phyloP scores from a whole-genome alignment of 1,284 basidiomycete species.

The Takashimella koratensis region DNA sequence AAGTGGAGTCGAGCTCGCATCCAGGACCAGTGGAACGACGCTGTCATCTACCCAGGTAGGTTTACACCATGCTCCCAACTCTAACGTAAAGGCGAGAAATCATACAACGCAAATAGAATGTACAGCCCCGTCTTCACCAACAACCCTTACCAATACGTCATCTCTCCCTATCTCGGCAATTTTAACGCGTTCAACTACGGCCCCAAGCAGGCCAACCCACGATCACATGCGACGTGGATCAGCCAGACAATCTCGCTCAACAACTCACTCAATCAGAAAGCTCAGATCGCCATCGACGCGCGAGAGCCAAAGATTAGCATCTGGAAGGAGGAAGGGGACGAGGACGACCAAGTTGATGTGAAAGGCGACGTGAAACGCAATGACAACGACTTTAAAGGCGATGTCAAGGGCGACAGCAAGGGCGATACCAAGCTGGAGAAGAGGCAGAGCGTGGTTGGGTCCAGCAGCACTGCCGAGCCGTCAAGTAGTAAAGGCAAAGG shows the following conservation, averaged over 20 bases:
- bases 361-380: neutral
- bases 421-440: neutral
- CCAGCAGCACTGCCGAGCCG: neutral
- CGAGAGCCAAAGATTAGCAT: slow-evolving; percentile 14
- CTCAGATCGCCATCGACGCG: slow-evolving; percentile 12
- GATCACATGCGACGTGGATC: slow-evolving; percentile 8
- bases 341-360: neutral
- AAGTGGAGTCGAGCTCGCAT: slow-evolving; percentile 9
- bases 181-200: neutral
- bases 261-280: slow-evolving; percentile 11
- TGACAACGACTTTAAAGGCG: neutral
- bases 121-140: slow-evolving; percentile 4
- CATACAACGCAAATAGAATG: slow-evolving; percentile 9
- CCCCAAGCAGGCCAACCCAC: slow-evolving; percentile 5
- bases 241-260: slow-evolving; percentile 13
- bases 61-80: neutral
- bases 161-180: slow-evolving; percentile 9
- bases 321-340: slow-evolving; percentile 4
- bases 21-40: slow-evolving; percentile 13
- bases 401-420: neutral
- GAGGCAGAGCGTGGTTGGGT: neutral
- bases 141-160: slow-evolving; percentile 11
- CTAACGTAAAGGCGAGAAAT: slow-evolving; percentile 12
- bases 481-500: neutral
- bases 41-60: slow-evolving; percentile 17